Percentiles rank a stretch among this genome's conserved stretches.
Conservation (phyloP, 345 rosid species). For the Aegle marmelos region DNA sequence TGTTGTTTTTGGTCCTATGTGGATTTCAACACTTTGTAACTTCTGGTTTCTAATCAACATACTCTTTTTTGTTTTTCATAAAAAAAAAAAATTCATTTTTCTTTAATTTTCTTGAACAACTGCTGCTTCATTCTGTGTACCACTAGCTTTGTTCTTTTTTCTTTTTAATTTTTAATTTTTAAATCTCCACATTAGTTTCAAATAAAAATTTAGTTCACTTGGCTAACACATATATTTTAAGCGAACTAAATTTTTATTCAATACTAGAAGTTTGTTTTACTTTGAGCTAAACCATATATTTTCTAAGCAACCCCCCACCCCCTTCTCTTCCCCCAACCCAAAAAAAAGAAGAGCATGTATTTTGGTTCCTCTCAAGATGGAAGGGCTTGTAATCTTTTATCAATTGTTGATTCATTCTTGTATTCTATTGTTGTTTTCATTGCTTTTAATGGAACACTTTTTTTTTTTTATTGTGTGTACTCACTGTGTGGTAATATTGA, state of each 20-base stretch:
- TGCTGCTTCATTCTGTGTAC: not conserved
- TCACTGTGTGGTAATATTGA: slow-evolving; percentile 2
- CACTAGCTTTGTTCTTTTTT: not conserved
- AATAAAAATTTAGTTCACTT: not conserved
- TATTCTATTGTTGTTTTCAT: not conserved
- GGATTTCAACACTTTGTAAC: not conserved
- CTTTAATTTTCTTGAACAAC: not conserved
- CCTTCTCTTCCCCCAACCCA: no score
- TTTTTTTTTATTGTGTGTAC: not conserved
- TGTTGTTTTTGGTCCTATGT: not conserved
- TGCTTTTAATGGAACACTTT: not conserved
- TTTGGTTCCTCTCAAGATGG: not conserved
- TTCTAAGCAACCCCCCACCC: no score
- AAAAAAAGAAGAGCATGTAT: no score
- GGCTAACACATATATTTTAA: slow-evolving; percentile 1
- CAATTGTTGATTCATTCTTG: not conserved
- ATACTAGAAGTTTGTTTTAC: no score
- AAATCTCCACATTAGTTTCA: not conserved
- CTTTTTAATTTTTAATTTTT: no score
- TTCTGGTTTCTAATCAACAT: not conserved
- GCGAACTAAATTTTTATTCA: no score
- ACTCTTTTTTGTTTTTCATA: not conserved
- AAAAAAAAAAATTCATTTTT: not conserved
- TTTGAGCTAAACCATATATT: not conserved
- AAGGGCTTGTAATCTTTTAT: not conserved